Conservation (phyloP, 306 rosid species). For the Clitoria ternatea region DNA sequence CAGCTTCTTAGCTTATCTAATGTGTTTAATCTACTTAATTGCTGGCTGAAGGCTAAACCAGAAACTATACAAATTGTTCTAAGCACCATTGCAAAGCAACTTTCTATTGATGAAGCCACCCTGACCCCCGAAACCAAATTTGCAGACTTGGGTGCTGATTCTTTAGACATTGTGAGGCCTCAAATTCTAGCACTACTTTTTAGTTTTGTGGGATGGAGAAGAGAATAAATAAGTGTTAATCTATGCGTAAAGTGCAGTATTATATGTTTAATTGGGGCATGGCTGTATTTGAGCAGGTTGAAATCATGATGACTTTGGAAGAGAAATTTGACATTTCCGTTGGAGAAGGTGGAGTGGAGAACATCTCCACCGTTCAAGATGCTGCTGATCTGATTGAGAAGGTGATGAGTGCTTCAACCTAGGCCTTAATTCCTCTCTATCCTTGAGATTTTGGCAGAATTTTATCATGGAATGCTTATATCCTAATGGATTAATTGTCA, state of each 20-base stretch:
- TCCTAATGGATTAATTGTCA: background rate
- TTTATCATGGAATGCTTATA: background rate
- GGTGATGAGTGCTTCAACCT: conserved; percentile 34
- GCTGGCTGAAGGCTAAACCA: conserved; percentile 42
- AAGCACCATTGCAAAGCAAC: conserved; percentile 57
- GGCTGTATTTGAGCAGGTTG: conserved; percentile 35
- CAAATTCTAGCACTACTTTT: background rate
- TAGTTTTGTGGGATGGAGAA: background rate
- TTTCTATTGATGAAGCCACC: conserved; percentile 48
- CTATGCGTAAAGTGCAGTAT: background rate
- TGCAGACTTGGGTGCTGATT: conserved; percentile 69
- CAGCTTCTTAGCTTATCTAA: background rate
- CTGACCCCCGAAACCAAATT: conserved; percentile 58
- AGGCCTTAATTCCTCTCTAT: background rate
- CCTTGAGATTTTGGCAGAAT: conserved; percentile 1
- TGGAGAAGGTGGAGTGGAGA: conserved; percentile 68
- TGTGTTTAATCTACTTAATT: background rate
- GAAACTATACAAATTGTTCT: conserved; percentile 56
- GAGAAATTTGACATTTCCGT: conserved; percentile 63
- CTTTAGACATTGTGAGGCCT: conserved; percentile 53
- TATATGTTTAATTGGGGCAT: background rate
- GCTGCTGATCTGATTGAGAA: conserved; percentile 70
- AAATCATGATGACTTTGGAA: conserved; percentile 67
- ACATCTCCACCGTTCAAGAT: conserved; percentile 61
- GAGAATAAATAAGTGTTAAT: background rate